Conservation (phyloP, 2,329 filamentous ascomycete genomes). For the Thielaviopsis ethacetica region DNA sequence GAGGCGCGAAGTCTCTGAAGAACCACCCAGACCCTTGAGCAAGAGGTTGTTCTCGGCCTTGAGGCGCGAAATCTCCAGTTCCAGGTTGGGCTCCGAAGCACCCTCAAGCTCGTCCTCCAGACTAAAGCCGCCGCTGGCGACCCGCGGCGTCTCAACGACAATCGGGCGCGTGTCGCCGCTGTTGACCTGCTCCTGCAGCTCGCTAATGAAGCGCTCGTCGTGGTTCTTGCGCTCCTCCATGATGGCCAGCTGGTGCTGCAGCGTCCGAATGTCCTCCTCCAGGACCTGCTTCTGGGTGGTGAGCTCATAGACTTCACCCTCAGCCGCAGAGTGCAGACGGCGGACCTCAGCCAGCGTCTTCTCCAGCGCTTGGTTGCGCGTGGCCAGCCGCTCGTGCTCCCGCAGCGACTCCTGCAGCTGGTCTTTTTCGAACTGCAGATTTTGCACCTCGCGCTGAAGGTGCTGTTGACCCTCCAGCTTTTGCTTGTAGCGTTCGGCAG, state of each 20-base stretch:
- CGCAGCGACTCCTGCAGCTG: slow-evolving; percentile 32
- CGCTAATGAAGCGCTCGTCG: slow-evolving; percentile 37
- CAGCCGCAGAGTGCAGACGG: slow-evolving; percentile 13
- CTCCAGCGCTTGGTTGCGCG: slow-evolving; percentile 21
- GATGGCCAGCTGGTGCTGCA: slow-evolving; percentile 31
- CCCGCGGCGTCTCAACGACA: neutral
- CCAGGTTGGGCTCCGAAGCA: slow-evolving; percentile 22
- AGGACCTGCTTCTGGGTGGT: slow-evolving; percentile 28
- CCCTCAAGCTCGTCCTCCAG: slow-evolving; percentile 41
- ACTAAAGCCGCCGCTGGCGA: slow-evolving; percentile 21
- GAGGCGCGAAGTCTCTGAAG: slow-evolving; percentile 36
- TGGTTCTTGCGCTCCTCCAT: slow-evolving; percentile 29
- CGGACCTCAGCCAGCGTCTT: slow-evolving; percentile 21
- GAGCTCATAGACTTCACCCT: slow-evolving; percentile 16
- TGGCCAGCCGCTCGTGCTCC: slow-evolving; percentile 20
- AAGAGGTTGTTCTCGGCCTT: slow-evolving; percentile 46
- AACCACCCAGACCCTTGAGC: slow-evolving; percentile 35
- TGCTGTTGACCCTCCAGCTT: slow-evolving; percentile 41
- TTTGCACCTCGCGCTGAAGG: slow-evolving; percentile 38
- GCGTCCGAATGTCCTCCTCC: slow-evolving; percentile 27
- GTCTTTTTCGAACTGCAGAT: slow-evolving; percentile 37
- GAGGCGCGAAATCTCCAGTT: slow-evolving; percentile 38
- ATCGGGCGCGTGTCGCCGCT: slow-evolving; percentile 16
- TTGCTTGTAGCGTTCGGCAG: slow-evolving; percentile 43
- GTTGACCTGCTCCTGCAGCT: slow-evolving; percentile 43